Evolutionary conservation across 768 basidiomycete genomes (phyloP).

Genomic region (Naganishia randhawae): DNA sequence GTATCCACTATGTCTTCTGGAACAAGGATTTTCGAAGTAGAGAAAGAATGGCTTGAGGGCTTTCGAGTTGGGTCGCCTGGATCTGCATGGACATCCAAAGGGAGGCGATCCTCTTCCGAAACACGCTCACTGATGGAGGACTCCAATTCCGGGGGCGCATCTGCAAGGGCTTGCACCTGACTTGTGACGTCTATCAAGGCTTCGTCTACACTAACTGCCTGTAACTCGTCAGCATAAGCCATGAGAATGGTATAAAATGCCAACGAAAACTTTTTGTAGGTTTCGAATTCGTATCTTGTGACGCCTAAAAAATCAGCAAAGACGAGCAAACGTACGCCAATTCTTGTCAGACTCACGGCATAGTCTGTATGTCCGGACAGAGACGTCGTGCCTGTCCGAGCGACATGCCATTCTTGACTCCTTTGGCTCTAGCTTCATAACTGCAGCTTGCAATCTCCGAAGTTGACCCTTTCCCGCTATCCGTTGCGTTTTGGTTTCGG

Average conservation of each 20-base stretch:
- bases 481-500: slow-evolving; percentile 6
- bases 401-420: slow-evolving; percentile 92
- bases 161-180: slow-evolving; percentile 34
- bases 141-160: slow-evolving; percentile 33
- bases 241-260: slow-evolving; percentile 91
- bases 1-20: neutral
- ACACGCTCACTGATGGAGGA: neutral
- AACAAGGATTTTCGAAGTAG: neutral
- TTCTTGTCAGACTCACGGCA: slow-evolving; percentile 53
- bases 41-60: neutral
- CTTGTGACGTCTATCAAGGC: slow-evolving; percentile 83
- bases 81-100: neutral
- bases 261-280: slow-evolving; percentile 77
- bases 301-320: neutral
- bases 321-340: neutral
- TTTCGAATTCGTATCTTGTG: slow-evolving; percentile 79
- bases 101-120: neutral
- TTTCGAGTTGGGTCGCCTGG: neutral
- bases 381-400: slow-evolving; percentile 44
- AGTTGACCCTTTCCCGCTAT: slow-evolving; percentile 55
- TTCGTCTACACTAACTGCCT: slow-evolving; percentile 95
- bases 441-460: slow-evolving; percentile 85
- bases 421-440: slow-evolving; percentile 84
- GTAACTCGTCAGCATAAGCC: slow-evolving; percentile 79
- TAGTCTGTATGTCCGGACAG: slow-evolving; percentile 43